phyloP scores from a whole-genome alignment of 2,329 filamentous ascomycete species.

The Cryphonectria naterciae region DNA sequence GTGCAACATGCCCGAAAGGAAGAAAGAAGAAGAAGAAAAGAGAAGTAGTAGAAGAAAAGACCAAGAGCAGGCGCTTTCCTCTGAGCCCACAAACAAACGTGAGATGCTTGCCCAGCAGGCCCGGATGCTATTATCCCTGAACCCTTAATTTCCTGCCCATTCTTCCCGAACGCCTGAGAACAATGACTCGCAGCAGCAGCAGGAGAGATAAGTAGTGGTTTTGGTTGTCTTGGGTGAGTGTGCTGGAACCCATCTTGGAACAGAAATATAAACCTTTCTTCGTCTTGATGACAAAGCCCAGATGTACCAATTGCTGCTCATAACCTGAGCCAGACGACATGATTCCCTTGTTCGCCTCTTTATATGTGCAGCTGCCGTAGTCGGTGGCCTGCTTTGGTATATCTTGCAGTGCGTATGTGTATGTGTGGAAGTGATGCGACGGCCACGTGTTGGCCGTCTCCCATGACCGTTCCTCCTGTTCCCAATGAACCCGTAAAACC shows the following conservation, averaged over 20 bases:
- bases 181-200: conserved; percentile 1
- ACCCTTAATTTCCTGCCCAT: neutral
- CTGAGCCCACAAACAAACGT: neutral
- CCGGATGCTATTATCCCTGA: neutral
- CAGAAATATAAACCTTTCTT: neutral
- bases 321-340: neutral
- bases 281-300: neutral
- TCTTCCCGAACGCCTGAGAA: neutral
- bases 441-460: neutral
- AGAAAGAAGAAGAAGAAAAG: neutral
- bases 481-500: neutral
- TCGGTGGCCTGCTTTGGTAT: neutral
- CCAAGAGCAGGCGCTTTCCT: neutral
- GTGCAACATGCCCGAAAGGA: neutral
- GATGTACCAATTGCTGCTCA: neutral
- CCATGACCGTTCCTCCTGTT: neutral
- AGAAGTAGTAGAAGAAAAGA: neutral
- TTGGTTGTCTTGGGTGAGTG: neutral
- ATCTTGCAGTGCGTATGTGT: neutral
- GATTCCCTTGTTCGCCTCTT: neutral
- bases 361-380: neutral
- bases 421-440: neutral
- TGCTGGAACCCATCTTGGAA: neutral
- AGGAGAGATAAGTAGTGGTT: neutral
- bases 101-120: neutral